Percentiles rank a stretch among this genome's conserved stretches.
Evolutionary conservation across 352 stramenopile species (phyloP).

Genomic region (Pythium brassicae): DNA sequence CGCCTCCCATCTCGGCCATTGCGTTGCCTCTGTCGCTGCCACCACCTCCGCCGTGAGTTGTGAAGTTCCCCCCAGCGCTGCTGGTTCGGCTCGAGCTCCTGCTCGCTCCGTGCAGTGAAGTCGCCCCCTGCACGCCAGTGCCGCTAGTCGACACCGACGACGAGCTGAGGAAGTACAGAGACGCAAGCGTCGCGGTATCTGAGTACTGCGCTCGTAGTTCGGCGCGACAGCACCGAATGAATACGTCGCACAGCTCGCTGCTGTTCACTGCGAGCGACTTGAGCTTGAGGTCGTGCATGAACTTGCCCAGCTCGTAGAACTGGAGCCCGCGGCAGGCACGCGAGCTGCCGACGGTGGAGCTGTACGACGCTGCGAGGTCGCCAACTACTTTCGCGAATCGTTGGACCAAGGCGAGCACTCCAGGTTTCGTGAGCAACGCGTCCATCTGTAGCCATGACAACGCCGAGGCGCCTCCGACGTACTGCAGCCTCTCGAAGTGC

Average conservation of each 20-base stretch:
- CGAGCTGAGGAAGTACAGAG: slow-evolving; percentile 13
- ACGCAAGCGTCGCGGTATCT: slow-evolving; percentile 12
- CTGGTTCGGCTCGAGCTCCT: slow-evolving; percentile 1
- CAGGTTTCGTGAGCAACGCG: slow-evolving; percentile 20
- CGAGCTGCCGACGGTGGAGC: slow-evolving; percentile 28
- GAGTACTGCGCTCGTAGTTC: slow-evolving; percentile 20
- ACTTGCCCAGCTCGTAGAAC: slow-evolving; percentile 46
- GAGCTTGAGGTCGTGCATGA: slow-evolving; percentile 48
- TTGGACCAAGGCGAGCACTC: slow-evolving; percentile 26
- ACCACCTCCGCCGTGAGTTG: slow-evolving; percentile 8
- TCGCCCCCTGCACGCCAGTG: neutral
- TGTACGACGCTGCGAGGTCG: slow-evolving; percentile 45
- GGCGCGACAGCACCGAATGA: slow-evolving; percentile 41
- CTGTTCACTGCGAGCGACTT: slow-evolving; percentile 31
- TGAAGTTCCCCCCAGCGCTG: slow-evolving; percentile 7
- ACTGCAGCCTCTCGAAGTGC: slow-evolving; percentile 27
- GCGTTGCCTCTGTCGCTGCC: neutral
- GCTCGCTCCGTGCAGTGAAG: neutral
- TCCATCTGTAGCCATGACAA: slow-evolving; percentile 44
- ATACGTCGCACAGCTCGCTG: slow-evolving; percentile 49
- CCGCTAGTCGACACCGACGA: neutral
- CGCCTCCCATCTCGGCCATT: slow-evolving; percentile 1
- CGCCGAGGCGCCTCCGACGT: slow-evolving; percentile 6
- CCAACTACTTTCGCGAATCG: slow-evolving; percentile 37
- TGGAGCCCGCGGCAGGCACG: slow-evolving; percentile 26